Conservation (phyloP, 129 eudicot species). For the Kitagawia praeruptora region DNA sequence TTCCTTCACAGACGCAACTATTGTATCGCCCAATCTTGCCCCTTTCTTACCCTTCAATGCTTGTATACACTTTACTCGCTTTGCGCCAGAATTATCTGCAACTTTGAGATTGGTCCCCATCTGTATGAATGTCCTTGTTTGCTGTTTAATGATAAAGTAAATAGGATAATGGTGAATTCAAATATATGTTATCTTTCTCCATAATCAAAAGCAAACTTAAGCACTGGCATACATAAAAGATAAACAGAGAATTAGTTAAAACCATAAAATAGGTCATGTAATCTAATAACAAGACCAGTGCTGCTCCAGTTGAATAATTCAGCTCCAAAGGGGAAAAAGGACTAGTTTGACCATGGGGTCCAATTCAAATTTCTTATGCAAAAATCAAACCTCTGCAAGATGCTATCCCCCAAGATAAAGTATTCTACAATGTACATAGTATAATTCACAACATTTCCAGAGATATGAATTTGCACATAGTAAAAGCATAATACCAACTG, state of each 20-base stretch:
- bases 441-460: background rate
- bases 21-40: constrained; percentile 76
- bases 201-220: background rate
- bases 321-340: background rate
- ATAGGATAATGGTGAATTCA: background rate
- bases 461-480: background rate
- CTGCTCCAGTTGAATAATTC: background rate
- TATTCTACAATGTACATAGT: background rate
- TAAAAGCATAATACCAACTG: background rate
- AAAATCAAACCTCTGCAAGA: background rate
- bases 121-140: constrained; percentile 75
- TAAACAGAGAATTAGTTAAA: background rate
- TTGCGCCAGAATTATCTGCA: constrained; percentile 90
- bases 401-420: background rate
- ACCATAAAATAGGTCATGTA: background rate
- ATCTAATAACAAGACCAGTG: background rate
- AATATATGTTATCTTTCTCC: background rate
- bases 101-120: constrained; percentile 89
- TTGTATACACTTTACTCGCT: constrained; percentile 78
- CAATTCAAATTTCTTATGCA: background rate
- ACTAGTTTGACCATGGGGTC: background rate
- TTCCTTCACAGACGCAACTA: constrained; percentile 79
- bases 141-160: constrained; percentile 31
- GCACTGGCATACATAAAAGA: background rate
- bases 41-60: constrained; percentile 72